A percentile compares a stretch with the other conserved stretches of the same genome.
phyloP scores from a whole-genome alignment of 306 rosid genomes.

The Lotus japonicus region DNA sequence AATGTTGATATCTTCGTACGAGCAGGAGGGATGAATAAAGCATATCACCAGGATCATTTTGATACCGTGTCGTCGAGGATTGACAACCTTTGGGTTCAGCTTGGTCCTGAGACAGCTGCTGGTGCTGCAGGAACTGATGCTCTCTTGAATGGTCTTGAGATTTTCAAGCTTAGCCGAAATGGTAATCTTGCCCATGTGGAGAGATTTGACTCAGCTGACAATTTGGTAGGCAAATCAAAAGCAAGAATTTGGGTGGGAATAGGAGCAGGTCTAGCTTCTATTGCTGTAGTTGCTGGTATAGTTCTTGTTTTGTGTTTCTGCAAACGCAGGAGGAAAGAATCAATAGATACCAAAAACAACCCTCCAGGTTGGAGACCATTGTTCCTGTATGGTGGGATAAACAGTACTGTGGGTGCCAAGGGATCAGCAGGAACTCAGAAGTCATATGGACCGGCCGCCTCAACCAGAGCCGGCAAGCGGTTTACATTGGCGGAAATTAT shows the following conservation, averaged over 20 bases:
- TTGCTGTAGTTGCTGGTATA: conserved; percentile 34
- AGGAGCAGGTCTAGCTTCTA: conserved; percentile 62
- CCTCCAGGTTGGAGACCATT: conserved; percentile 63
- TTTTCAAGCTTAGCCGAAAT: conserved; percentile 79
- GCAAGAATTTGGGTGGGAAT: conserved; percentile 60
- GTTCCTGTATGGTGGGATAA: conserved; percentile 46
- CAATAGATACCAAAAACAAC: conserved; percentile 48
- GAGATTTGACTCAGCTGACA: conserved; percentile 28
- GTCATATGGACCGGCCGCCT: conserved; percentile 35
- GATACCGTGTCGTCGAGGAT: conserved; percentile 52
- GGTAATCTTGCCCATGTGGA: conserved; percentile 71
- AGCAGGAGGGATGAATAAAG: conserved; percentile 76
- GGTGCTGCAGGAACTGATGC: conserved; percentile 94
- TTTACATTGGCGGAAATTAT: conserved; percentile 65
- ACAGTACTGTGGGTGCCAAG: conserved; percentile 49
- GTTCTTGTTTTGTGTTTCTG: conserved; percentile 43
- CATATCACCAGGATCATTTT: conserved; percentile 71
- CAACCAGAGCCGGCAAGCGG: conserved; percentile 59
- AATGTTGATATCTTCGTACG: conserved; percentile 56
- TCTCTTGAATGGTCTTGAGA: conserved; percentile 80
- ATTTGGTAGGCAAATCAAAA: conserved; percentile 36
- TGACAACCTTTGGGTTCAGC: conserved; percentile 75
- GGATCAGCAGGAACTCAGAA: conserved; percentile 53
- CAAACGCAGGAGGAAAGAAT: conserved; percentile 32
- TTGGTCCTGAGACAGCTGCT: conserved; percentile 77